Percentiles rank a stretch among this genome's conserved stretches.
phyloP scores from a whole-genome alignment of 2,329 filamentous ascomycete genomes.

The Zasmidium angulare region DNA sequence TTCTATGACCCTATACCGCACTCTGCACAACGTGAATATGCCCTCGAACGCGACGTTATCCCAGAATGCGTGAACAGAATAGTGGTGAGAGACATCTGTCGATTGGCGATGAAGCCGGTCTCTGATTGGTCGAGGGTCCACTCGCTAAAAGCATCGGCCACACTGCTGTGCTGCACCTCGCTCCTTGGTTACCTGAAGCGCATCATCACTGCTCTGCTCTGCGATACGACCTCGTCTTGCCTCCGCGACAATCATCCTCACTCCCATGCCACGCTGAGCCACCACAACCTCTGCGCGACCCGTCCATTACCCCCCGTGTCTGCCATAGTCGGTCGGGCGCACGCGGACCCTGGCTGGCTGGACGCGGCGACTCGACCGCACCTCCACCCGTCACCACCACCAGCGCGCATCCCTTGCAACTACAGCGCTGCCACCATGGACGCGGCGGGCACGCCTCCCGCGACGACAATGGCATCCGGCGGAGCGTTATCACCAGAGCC shows the following conservation, averaged over 20 bases:
- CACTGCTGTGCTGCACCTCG: neutral
- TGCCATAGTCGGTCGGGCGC: neutral
- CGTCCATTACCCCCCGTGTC: neutral
- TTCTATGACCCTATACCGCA: too few relatives aligned
- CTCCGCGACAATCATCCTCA: neutral
- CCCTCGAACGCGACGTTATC: too few relatives aligned
- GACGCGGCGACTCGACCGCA: neutral
- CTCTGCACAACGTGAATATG: too few relatives aligned
- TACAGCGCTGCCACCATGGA: constrained; percentile 7
- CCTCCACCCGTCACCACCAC: neutral
- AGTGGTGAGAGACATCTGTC: neutral
- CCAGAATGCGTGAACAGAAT: too few relatives aligned
- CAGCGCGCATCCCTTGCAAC: neutral
- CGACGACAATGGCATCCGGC: constrained; percentile 12
- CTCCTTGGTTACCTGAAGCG: neutral
- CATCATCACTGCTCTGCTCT: neutral
- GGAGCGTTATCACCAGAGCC: constrained; percentile 26
- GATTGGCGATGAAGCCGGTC: neutral
- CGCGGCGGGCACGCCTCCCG: constrained; percentile 6
- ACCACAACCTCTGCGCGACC: neutral
- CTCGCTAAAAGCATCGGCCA: neutral
- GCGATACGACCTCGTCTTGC: neutral
- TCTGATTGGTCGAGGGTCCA: neutral
- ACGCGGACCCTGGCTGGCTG: neutral
- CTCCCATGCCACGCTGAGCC: neutral